Percentiles rank a stretch among this genome's conserved stretches.
phyloP scores from a whole-genome alignment of 2,329 filamentous ascomycete species.

The Amauroascus verrucosus region DNA sequence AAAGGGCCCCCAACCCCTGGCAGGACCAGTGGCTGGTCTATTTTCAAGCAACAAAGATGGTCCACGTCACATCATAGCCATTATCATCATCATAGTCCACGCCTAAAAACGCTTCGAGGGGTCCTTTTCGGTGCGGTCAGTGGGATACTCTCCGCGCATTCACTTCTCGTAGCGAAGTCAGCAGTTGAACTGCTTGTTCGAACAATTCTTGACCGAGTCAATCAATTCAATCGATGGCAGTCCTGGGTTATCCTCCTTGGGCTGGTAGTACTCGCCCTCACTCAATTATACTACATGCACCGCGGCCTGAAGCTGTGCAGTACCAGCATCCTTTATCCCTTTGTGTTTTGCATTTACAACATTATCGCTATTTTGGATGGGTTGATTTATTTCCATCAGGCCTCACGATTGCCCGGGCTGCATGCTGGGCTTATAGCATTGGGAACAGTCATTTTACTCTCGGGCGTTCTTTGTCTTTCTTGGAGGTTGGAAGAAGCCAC shows the following conservation, averaged over 20 bases:
- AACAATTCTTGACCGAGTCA: constrained; percentile 73
- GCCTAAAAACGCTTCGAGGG: constrained; percentile 66
- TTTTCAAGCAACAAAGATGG: constrained; percentile 22
- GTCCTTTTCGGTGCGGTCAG: constrained; percentile 83
- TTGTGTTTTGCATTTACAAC: constrained; percentile 98
- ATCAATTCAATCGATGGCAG: constrained; percentile 92
- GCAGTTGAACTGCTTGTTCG: constrained; percentile 87
- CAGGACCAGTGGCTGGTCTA: constrained; percentile 22
- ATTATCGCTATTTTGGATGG: constrained; percentile 96
- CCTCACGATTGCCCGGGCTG: constrained; percentile 62
- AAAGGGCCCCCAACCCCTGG: constrained; percentile 30
- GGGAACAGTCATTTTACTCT: constrained; percentile 74
- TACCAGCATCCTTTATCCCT: constrained; percentile 88
- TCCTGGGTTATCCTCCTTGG: constrained; percentile 83
- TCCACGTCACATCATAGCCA: constrained; percentile 26
- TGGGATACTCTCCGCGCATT: constrained; percentile 88
- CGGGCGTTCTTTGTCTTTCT: constrained; percentile 80
- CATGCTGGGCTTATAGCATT: constrained; percentile 65
- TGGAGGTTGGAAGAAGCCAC: constrained; percentile 74
- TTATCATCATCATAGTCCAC: constrained; percentile 42
- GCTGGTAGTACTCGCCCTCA: constrained; percentile 70
- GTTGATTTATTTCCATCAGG: constrained; percentile 91
- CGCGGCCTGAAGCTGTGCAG: constrained; percentile 88
- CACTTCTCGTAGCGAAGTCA: constrained; percentile 85
- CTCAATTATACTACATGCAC: constrained; percentile 91